Base-by-base conservation (phyloP, 345 rosid species). In the Salix caprea region DNA sequence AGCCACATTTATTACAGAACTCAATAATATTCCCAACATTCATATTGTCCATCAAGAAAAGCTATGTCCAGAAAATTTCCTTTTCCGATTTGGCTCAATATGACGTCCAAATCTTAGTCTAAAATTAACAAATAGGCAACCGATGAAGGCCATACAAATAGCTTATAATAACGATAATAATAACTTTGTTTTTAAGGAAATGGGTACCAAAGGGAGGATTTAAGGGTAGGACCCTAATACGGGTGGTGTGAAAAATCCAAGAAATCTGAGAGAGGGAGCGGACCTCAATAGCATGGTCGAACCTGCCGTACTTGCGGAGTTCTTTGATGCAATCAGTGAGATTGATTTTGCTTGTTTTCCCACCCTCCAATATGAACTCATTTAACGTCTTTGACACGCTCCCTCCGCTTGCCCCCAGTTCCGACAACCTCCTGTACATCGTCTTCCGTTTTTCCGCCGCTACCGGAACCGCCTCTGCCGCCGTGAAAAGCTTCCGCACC, bases 261-360 rank as follows among this genome's bases (percentile, higher is more conserved):
- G 68, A 26, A 30, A 14, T 30, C 19, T 8, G 44, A 21, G 19
- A 18, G 70, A 67, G 70, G 39, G 28, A 23, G 54, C 74, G 56
- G 67, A 92, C 98, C 94, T 94, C 87, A 68, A 90, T 89, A 40
- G 92, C 93, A 40, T 86, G 87, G 65, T 86, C 77, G 71, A 80
- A 85, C 50, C 82, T 88, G n/a, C 83, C 80, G 81, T 75, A 81
- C 72, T 74, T 86, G 77, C 97, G 96, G 66, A 94, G 89, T 81
- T 84, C 84, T 78, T 64, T 88, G 69, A 87, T 67, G 83, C 84
- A 85, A 34, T 82, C 71, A 73, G 64, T 28, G 19, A 91, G 92
- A 9, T 81, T 88, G 7, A 30, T 32, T 71, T 86, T 91, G 12
- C 66, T 30, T 8, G 87, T 23, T 68, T 68, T 13, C 14, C 74